phyloP scores from a whole-genome alignment of 331 rosid species.

The Quercus phellos region DNA sequence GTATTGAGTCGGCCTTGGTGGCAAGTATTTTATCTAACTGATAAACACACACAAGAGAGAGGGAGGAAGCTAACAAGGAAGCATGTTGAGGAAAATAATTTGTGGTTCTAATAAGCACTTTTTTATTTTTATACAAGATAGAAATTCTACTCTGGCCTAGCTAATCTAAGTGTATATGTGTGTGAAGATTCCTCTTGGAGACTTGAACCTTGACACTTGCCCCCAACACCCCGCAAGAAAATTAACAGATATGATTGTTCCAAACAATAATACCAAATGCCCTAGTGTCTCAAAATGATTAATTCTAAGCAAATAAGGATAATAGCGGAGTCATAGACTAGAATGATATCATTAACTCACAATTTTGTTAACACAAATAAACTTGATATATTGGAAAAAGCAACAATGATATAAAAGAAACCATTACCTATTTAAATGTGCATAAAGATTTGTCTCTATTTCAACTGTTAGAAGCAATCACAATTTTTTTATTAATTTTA shows the following conservation, averaged over 20 bases:
- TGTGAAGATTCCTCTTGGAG: no score
- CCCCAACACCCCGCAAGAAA: not conserved
- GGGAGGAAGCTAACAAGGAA: not conserved
- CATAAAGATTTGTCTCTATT: constrained; percentile 89
- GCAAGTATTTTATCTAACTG: no score
- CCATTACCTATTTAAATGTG: constrained; percentile 78
- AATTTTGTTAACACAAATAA: constrained; percentile 77
- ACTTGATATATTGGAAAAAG: not conserved
- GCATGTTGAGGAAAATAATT: not conserved
- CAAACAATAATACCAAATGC: not conserved
- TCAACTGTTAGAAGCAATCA: constrained; percentile 50
- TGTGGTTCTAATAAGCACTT: not conserved
- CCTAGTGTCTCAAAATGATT: constrained; percentile 11
- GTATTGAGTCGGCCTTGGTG: no score
- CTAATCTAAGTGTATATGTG: no score
- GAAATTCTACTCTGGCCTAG: not conserved
- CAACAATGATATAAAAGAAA: not conserved
- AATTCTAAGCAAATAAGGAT: constrained; percentile 7
- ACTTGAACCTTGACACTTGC: no score
- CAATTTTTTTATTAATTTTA: not conserved
- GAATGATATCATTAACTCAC: constrained; percentile 26
- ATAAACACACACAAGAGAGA: not conserved
- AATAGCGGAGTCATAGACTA: constrained; percentile 1
- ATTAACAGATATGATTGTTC: constrained; percentile 13
- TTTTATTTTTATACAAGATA: not conserved